Evolutionary conservation across 2,329 filamentous ascomycete species (phyloP), one percentile per base, ranked within the genome.

Genomic region (Cladosporium sphaerospermum): DNA sequence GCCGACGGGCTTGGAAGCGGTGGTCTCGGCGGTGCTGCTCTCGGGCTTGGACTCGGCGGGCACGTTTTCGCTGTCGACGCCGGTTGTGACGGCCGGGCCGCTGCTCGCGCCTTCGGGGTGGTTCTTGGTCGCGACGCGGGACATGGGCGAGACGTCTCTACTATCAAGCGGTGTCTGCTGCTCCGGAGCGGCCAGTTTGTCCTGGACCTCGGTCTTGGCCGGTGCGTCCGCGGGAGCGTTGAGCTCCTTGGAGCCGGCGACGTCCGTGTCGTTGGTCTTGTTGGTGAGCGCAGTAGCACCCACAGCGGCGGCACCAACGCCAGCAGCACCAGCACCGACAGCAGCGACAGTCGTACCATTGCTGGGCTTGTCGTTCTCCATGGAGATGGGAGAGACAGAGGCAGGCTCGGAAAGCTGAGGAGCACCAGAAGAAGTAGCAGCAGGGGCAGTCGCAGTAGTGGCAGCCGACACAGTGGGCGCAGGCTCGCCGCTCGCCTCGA

Each of bases 401-500:
- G 36, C 31, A 3, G 64, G 61, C 23, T 64, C 60, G 41, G 52
- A 59, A 18, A 66, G 61, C 50, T 65, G 64, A 39, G 64, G 64
- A 16, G 64, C 64, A 36, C 64, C 64, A 39, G 52, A 55, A 5
- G 58, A 44, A 40, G 53, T 45, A 14, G 19, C 32, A 14, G 19
- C 32, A 16, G 53, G 42, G 16, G 37, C 43, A 13, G 34, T 36
- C n/a, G 34, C 54, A 32, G 47, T 41, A 14, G 56, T 50, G 13
- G 57, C 52, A 42, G 47, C 57, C 19, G 66, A 64, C 28, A 66
- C 61, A 33, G 67, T 70, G 10, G 73, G 72, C 37, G 74, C 73
- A 39, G 74, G 72, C 56, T 75, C 73, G 33, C 74, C 74, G 45
- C 67, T 61, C 46, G 71, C 69, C 51, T 74, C 60, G 7, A 65